These are phyloP conservation scores for Auriculariales sp. DNA, from an alignment of 768 basidiomycete species.

Conservation along the genomic window DNA sequence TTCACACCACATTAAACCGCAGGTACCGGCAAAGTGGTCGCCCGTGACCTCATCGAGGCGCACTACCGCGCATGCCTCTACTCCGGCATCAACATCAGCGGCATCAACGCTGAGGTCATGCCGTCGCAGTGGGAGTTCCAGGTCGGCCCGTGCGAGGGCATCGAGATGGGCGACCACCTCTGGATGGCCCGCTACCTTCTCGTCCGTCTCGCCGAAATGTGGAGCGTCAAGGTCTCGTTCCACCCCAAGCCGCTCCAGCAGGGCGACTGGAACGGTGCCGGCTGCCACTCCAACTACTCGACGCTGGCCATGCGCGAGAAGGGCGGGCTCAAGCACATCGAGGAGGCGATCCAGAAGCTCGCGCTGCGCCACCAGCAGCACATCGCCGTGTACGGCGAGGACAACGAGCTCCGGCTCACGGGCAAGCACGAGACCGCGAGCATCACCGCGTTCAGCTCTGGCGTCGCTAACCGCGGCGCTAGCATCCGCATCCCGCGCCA, in stretches of 20 bases:
- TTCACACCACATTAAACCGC: slow-evolving; percentile 4
- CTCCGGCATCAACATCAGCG: slow-evolving; percentile 91
- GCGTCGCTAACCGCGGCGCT: slow-evolving; percentile 95
- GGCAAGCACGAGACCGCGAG: slow-evolving; percentile 97
- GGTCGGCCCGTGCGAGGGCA: slow-evolving; percentile 95
- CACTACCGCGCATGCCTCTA: slow-evolving; percentile 97
- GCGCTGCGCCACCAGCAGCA: slow-evolving; percentile 83
- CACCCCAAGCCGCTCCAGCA: slow-evolving; percentile 87
- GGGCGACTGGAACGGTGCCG: slow-evolving; percentile 99
- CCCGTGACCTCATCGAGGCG: slow-evolving; percentile 96
- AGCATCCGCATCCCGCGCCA: slow-evolving; percentile 93
- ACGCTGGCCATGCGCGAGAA: slow-evolving; percentile 89
- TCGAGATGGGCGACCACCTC: slow-evolving; percentile 97
- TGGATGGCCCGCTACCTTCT: slow-evolving; percentile 99
- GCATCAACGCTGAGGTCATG: slow-evolving; percentile 99
- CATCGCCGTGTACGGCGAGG: slow-evolving; percentile 94
- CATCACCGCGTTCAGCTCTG: slow-evolving; percentile 80
- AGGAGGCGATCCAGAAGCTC: slow-evolving; percentile 88
- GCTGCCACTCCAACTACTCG: slow-evolving; percentile 96
- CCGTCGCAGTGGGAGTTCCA: slow-evolving; percentile 99
- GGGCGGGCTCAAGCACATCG: slow-evolving; percentile 85
- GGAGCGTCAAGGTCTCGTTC: slow-evolving; percentile 96
- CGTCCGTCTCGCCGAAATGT: slow-evolving; percentile 91
- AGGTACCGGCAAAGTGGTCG: slow-evolving; percentile 96
- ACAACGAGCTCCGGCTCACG: slow-evolving; percentile 92